Evolutionary conservation across 768 basidiomycete species (phyloP).

Genomic region (Gloeostereum incarnatum): DNA sequence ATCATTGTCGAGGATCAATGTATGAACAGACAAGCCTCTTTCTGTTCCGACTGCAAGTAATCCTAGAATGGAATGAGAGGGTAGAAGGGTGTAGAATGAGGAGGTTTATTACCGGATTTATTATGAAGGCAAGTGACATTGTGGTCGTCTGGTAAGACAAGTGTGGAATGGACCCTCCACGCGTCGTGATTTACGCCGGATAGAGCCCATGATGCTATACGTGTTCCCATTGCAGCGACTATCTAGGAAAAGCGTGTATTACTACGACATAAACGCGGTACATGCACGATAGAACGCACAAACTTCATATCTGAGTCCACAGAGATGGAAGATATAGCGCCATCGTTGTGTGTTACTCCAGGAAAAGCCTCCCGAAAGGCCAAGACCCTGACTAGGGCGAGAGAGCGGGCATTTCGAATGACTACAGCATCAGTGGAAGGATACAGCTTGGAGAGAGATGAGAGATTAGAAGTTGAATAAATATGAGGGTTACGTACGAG

Average conservation of each 20-base stretch:
- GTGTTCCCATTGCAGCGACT: constrained; percentile 57
- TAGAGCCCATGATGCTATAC: constrained; percentile 73
- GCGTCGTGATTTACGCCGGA: constrained; percentile 52
- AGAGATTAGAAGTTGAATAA: neutral
- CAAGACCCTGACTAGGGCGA: constrained; percentile 59
- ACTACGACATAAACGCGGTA: neutral
- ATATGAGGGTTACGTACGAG: constrained; percentile 43
- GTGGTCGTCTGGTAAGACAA: constrained; percentile 49
- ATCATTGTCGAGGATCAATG: constrained; percentile 72
- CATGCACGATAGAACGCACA: constrained; percentile 34
- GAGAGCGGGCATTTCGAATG: constrained; percentile 60
- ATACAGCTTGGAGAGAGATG: constrained; percentile 43
- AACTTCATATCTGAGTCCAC: constrained; percentile 78
- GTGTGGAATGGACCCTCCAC: constrained; percentile 79
- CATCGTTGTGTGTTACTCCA: constrained; percentile 29
- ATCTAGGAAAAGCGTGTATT: constrained; percentile 34
- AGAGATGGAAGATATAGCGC: constrained; percentile 48
- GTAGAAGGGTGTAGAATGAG: constrained; percentile 4
- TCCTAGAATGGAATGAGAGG: constrained; percentile 38
- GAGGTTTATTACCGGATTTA: constrained; percentile 49
- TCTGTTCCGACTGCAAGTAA: constrained; percentile 63
- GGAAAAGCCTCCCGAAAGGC: constrained; percentile 81
- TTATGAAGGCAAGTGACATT: constrained; percentile 58
- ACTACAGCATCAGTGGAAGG: constrained; percentile 63
- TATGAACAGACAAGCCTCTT: constrained; percentile 59